Evolutionary conservation across 129 eudicot genomes (phyloP).

Genomic region (Arctium lappa): DNA sequence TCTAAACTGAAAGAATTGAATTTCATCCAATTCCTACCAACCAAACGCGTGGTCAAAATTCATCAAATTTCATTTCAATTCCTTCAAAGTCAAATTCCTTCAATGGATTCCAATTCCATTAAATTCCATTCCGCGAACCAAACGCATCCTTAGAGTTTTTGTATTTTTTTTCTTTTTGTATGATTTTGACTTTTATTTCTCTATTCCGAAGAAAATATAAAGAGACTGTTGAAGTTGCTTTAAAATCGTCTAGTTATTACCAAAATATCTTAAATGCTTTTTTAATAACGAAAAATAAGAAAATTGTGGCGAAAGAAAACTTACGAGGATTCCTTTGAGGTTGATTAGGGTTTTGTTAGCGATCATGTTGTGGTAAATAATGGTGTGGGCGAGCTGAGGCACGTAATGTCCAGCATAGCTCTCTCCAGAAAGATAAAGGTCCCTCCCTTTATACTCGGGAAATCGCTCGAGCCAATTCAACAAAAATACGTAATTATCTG

Average conservation of each 20-base stretch:
- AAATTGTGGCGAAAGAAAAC: slow-evolving; percentile 14
- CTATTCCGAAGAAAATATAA: too few relatives aligned
- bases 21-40: too few relatives aligned
- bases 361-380: slow-evolving; percentile 50
- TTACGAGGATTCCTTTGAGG: slow-evolving; percentile 83
- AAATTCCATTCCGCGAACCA: too few relatives aligned
- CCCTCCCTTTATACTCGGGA: slow-evolving; percentile 66
- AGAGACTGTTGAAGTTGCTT: not conserved
- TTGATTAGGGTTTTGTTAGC: slow-evolving; percentile 55
- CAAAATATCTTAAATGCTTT: not conserved
- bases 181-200: not conserved
- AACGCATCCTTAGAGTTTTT: not conserved
- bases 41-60: too few relatives aligned
- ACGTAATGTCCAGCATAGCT: slow-evolving; percentile 86
- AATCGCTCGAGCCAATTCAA: slow-evolving; percentile 78
- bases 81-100: too few relatives aligned
- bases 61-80: too few relatives aligned
- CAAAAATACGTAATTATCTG: slow-evolving; percentile 56
- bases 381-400: slow-evolving; percentile 87
- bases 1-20: too few relatives aligned
- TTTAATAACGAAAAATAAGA: not conserved
- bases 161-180: not conserved
- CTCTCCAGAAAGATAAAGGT: slow-evolving; percentile 69
- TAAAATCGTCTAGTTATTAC: not conserved
- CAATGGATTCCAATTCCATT: too few relatives aligned